Base-by-base conservation (phyloP, 331 rosid species). In the Rhamnella rubrinervis region DNA sequence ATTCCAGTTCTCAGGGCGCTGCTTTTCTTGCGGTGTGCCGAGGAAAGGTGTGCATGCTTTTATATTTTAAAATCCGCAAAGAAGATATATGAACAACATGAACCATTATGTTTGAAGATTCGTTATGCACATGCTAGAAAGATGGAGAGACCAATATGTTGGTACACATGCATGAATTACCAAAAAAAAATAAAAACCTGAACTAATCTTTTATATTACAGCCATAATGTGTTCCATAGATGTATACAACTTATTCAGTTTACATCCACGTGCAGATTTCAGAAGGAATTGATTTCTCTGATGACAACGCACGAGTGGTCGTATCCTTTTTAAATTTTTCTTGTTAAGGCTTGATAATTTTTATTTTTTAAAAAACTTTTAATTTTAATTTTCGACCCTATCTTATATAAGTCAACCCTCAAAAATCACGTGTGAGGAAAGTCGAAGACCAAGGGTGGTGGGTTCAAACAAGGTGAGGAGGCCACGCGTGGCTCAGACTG, bases 211-310 rank as follows among this genome's bases (percentile, higher is more conserved):
- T 63, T 13, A n/a, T 56, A 59, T 46, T 23, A 70, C 12, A n/a
- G 51, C 38, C 50, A 21, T 35, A 35, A 11, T 47, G 20, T 8
- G 46, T 38, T 46, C 63, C 56, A 44, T 44, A 44, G 11, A 44
- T 38, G 26, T 60, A 23, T 19, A 46, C 68, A 50, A 65, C 18
- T 52, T 52, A 20, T 28, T 39, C 37, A 26, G 28, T 26, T 72
- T 74, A 3, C 63, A 67, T 72, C 62, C 69, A 55, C 84, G 76
- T 83, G 85, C 92, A 93, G 98, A 91, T 93, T 80, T 91, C 98
- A 46, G 98, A 93, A 78, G 97, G 98, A 80, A 87, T 93, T 55
- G 98, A 93, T 82, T 93, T 93, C 76, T 78, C 97, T 21, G 92
- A 93, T 83, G 97, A 91, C 73, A 84, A 93, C 75, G 98, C 98